These are phyloP conservation scores for Bondarzewia mesenterica DNA, from an alignment of 1,284 basidiomycete genomes.

Conservation along the genomic window DNA sequence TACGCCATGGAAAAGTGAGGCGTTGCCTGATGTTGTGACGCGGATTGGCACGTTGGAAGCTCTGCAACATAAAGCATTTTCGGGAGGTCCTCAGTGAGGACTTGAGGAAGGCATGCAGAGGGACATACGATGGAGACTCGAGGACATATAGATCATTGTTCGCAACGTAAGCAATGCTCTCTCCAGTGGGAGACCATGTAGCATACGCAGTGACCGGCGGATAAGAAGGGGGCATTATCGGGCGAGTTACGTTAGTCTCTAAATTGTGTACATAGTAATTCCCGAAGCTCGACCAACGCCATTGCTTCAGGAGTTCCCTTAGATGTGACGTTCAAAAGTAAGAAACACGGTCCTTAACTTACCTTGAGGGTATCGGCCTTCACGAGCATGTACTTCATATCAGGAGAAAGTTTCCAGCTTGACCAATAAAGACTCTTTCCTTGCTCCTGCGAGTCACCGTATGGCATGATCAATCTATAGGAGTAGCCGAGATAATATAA, in stretches of 20 bases:
- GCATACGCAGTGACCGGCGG: constrained; percentile 73
- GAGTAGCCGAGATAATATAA: neutral
- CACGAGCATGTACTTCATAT: constrained; percentile 82
- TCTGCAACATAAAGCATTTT: constrained; percentile 18
- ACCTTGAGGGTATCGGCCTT: constrained; percentile 72
- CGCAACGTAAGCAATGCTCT: constrained; percentile 76
- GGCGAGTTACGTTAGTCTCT: constrained; percentile 50
- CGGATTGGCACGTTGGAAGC: constrained; percentile 49
- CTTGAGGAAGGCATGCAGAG: neutral
- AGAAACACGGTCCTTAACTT: constrained; percentile 3
- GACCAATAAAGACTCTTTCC: constrained; percentile 46
- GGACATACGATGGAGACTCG: constrained; percentile 47
- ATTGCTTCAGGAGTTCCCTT: constrained; percentile 49
- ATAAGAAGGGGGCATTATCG: constrained; percentile 55
- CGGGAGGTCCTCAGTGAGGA: neutral
- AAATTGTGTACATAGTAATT: constrained; percentile 84
- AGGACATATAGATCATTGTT: constrained; percentile 82
- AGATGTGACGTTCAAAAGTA: neutral
- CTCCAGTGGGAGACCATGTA: constrained; percentile 78
- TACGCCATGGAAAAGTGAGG: constrained; percentile 87
- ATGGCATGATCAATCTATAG: neutral
- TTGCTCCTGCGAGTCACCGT: constrained; percentile 36
- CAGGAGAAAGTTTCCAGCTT: constrained; percentile 76
- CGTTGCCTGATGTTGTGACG: constrained; percentile 77
- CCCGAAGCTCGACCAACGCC: constrained; percentile 83